Evolutionary conservation across 2,329 filamentous ascomycete species (phyloP), one percentile per base, ranked within the genome.

Genomic region (Aspergillus pseudoglaucus): DNA sequence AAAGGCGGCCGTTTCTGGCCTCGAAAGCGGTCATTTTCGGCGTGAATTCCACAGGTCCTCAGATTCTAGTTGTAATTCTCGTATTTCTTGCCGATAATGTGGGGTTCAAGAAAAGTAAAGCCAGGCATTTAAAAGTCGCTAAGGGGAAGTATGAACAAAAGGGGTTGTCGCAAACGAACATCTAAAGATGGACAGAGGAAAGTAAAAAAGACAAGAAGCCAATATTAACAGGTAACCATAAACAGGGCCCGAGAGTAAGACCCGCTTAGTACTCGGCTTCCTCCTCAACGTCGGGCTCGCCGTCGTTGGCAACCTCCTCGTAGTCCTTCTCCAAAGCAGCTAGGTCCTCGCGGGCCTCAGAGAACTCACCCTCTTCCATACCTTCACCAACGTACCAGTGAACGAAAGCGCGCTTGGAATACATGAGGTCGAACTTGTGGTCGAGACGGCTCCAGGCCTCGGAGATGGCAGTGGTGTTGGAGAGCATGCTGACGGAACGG

Each of bases 321-420:
- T 91, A 91, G 62, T 91, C 87, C 76, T 85, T 88, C 78, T 91
- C 88, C 30, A 93, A 77, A 42, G 88, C 88, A 53, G 88, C 88
- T 52, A 93, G 77, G 68, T 93, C 88, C 75, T 93, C 88, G 59
- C 88, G 84, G 53, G 88, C 88, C 72, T 93, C 88, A 54, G 84
- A 87, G 75, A 93, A 93, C 71, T 93, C 88, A 61, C 88, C 88
- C 70, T 93, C 88, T 75, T 93, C 88, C 88, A 93, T 93, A 74
- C 88, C 88, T 75, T 93, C 88, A 57, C 88, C 88, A 46, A 93
- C 88, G 58, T 84, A 85, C 82, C 82, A 84, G 64, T 84, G 82
- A n/a, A 84, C 82, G 61, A 85, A 85, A 10, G 82, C 82, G 53
- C 82, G 78, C 72, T 84, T 85, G 52, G 76, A 77, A 69, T 84